Evolutionary conservation across 2,329 filamentous ascomycete species (phyloP), one percentile per base, ranked within the genome.

Genomic region (Botrytis byssoidea): DNA sequence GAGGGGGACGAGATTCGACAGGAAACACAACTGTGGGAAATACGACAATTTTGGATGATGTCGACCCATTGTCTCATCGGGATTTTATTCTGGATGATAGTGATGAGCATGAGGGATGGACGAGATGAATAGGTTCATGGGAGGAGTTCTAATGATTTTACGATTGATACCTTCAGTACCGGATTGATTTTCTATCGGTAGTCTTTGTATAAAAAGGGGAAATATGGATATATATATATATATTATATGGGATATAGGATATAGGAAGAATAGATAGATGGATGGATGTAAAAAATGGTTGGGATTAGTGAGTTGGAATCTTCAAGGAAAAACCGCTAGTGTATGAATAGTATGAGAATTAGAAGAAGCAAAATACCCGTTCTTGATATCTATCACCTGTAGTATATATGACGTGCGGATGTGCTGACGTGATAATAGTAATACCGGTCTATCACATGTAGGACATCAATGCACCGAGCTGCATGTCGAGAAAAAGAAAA

Each of bases 41-140:
- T 32, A 67, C 48, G 22, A 44, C 35, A 20, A 6, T 57, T 55
- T 46, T 67, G 59, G 37, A 37, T 32, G 37, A 55, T 66, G 22
- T 57, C 25, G 70, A 57, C 42, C 18, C 44, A 10, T 55, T 57
- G 22, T 57, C 46, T 10, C 61, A 59, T 35, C 46, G 46, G 37
- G 22, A 67, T 32, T 72, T 72, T 35, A 66, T 67, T 67, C 37
- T 72, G 46, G 70, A 72, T n/a, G 70, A 51, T 55, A 67, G 70
- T 42, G 70, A 72, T 59, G 66, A 59, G 37, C 29, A 71, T 29
- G 40, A 64, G 55, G 42, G 40, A 70, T 64, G 68, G 68, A 64
- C 32, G 51, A 29, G 25, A 61, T 70, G 14, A 64, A 35, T 46
- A 18, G 4, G 16, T 69, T 14, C 14, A 59, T 29, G 48, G 48